These are phyloP conservation scores for Candida yuanshanica DNA, from an alignment of 805 yeast genomes.

Conservation along the genomic window DNA sequence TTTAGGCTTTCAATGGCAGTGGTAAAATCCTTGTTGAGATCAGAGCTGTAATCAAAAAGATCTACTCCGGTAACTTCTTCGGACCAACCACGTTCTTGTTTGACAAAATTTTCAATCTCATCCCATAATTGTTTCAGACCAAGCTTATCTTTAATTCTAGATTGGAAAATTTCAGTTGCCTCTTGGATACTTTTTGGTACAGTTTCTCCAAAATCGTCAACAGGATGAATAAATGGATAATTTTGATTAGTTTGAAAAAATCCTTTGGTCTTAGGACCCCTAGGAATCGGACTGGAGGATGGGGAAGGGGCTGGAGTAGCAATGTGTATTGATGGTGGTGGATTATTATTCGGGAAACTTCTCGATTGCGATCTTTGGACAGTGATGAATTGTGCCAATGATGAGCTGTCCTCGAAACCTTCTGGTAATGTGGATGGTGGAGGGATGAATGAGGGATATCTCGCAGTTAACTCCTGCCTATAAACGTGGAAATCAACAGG, in stretches of 20 bases:
- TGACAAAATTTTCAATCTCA: conserved; percentile 65
- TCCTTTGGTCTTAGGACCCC: conserved; percentile 37
- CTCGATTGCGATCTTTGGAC: conserved; percentile 49
- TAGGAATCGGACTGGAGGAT: conserved; percentile 43
- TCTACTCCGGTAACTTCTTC: conserved; percentile 2
- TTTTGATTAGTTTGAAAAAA: conserved; percentile 61
- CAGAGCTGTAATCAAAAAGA: conserved; percentile 21
- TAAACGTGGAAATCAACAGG: conserved; percentile 84
- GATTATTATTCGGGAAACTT: conserved; percentile 35
- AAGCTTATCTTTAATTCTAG: conserved; percentile 59
- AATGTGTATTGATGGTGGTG: conserved; percentile 55
- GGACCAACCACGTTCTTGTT: conserved; percentile 64
- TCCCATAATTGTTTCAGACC: conserved; percentile 66
- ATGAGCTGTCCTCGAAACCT: conserved; percentile 42
- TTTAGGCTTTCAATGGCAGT: conserved; percentile 38
- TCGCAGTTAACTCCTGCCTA: conserved; percentile 62
- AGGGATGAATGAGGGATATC: conserved; percentile 68
- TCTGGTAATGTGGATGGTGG: conserved; percentile 43
- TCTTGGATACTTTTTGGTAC: conserved; percentile 76
- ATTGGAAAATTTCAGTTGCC: conserved; percentile 63
- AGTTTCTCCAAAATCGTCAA: conserved; percentile 16
- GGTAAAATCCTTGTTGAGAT: conserved; percentile 16
- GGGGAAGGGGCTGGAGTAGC: conserved; percentile 92
- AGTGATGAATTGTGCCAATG: conserved; percentile 55
- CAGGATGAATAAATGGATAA: conserved; percentile 63